Base-by-base conservation (phyloP, 805 yeast species). In the Wickerhamomyces chambardii region DNA sequence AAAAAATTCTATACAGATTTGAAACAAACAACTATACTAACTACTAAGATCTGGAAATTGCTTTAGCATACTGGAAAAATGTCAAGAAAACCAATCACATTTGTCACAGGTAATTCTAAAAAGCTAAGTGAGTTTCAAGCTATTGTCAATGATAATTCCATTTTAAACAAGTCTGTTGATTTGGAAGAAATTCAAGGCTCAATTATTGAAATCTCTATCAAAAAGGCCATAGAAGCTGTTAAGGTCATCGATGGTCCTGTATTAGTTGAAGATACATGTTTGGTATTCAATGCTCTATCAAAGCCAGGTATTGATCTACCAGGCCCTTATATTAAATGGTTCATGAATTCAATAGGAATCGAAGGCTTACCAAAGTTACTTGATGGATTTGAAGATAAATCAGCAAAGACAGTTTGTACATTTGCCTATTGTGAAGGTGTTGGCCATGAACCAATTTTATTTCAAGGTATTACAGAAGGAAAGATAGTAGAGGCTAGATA, bases 311-410 rank as follows among this genome's bases (percentile, higher is more conserved):
- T 48, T 15, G 66, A 69, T 42, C 69, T 92, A 33, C 99, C 99
- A 4, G 99, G 99, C 17, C 97, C 97, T 1, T 85, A 86, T 45
- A 74, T 78, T 59, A 90, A 90, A 58, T 90, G 98, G 98, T 92
- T 92, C 59, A 70, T 85, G 31, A 64, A 77, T 42, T 59, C 73
- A 12, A 56, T 89, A 44, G 97, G 97, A 0, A 68, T 84, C 25
- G 74, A 73, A 12, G 90, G 90, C 2, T 61, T 90, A 36, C 83
- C 78, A 39, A 77, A 81, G 48, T 70, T 90, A 79, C 64, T 94
- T 29, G 75, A 63, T 40, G 84, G 84, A 27, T 92, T 83, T 53
- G 89, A 81, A 33, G 84, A 85, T 56, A 86, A 86, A 53, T 59
- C 76, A 3, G 98, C 96, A 6, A 70, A 75, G 40, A 96, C 97